Evolutionary conservation across 495 filamentous ascomycete species (phyloP), one percentile per base, ranked within the genome.

Genomic region (Aspergillus baeticus): DNA sequence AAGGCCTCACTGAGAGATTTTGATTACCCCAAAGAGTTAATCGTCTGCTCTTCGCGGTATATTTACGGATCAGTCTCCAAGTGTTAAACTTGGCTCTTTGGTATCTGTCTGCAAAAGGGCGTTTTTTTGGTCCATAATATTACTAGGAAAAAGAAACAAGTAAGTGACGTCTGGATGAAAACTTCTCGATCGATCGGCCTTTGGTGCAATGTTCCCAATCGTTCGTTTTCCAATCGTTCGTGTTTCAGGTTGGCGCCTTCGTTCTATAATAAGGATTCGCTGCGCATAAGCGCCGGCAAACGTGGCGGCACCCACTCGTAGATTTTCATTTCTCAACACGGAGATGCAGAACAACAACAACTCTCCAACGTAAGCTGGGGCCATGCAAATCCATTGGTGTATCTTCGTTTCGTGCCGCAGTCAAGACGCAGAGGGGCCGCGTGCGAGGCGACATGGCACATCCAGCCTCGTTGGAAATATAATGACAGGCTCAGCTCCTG

Each of bases 241-340:
- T 48, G 47, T 50, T 50, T 38, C 47, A 38, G 22, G 26, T 26
- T 50, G 34, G 47, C 47, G 47, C 47, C 20, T 6, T 34, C 17
- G 14, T 21, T 15, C 45, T 57, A 47, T 39, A 41, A 41, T 10
- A 49, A 29, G 35, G 20, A 35, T 35, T 42, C 38, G 54, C 46
- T 43, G 29, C 36, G 43, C 45, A 13, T 57, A 57, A 57, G 54
- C 54, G 54, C 54, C 45, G 37, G 37, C 45, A 35, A 36, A 50
- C 54, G 54, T 57, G 54, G 54, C 54, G 17, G 29, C 18, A 37
- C 35, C 23, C 45, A 21, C 45, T 41, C n/a, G 34, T 42, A 38
- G n/a, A 21, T 41, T 49, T 35, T n/a, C 13, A 36, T 18, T 45
- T 15, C n/a, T 34, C n/a, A 29, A 26, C 20, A 37, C 21, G 14